Evolutionary conservation across 108 stramenopile genomes (phyloP), one percentile per base, ranked within the genome.

Genomic region (Nitzschia palea): DNA sequence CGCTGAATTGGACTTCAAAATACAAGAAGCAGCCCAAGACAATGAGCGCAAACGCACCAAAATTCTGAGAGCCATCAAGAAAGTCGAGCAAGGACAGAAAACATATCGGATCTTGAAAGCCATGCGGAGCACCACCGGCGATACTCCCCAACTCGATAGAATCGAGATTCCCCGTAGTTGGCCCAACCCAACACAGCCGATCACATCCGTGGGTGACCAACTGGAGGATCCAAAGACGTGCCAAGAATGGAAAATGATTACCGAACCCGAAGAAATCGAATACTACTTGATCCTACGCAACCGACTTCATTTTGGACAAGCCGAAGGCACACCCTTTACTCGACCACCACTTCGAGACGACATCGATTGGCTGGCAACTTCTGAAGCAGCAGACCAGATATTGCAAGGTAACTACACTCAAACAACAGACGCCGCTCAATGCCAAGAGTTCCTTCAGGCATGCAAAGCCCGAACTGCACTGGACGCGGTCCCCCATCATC

Each of bases 271-370:
- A 14, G 15, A 51, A 18, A 51, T 51, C 20, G 50, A 51, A 18
- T 51, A 14, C 18, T 51, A 51, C 18, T 23, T 51, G 20, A 18
- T 23, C 6, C n/a, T 51, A 8, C n/a, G 50, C 5, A 51, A 51
- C n/a, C n/a, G 50, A 18, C 9, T 10, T 51, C 50, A 51, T n/a
- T 51, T 51, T 51, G 50, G 50, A 8, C 50, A 51, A 18, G 50
- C 50, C n/a, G n/a, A n/a, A n/a, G n/a, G n/a, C n/a, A n/a, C n/a
- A n/a, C n/a, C n/a, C n/a, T n/a, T n/a, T n/a, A n/a, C n/a, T n/a
- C n/a, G n/a, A n/a, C n/a, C 50, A 6, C 23, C 50, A 8, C 50
- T 51, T 8, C 8, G 15, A 6, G 20, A 23, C n/a, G 50, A 51
- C 18, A n/a, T 51, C 15, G 50, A 51, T 23, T 51, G 50, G 50